Conservation (phyloP, 495 filamentous ascomycete species). For the Penicillium manginii region DNA sequence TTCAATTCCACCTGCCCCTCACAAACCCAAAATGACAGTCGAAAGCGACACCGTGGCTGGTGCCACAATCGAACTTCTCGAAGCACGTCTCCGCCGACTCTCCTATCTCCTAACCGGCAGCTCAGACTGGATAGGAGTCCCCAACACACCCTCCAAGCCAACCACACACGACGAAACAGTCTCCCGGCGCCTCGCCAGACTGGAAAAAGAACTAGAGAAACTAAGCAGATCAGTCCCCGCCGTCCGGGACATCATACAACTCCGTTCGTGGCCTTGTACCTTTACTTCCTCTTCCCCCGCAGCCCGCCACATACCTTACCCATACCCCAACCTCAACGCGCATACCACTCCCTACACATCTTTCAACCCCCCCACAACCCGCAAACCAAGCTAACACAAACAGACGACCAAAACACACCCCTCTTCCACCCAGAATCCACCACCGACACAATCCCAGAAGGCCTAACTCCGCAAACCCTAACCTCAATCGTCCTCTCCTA, state of each 20-base stretch:
- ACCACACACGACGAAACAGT: constrained; percentile 46
- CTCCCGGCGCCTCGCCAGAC: constrained; percentile 58
- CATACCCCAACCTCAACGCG: neutral
- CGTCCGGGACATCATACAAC: constrained; percentile 53
- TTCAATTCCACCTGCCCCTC: neutral
- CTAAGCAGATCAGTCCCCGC: constrained; percentile 51
- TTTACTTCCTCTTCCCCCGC: neutral
- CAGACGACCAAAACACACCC: constrained; percentile 61
- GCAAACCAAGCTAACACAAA: neutral
- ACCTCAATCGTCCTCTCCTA: constrained; percentile 75
- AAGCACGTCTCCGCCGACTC: constrained; percentile 72
- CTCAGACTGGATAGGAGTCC: constrained; percentile 44
- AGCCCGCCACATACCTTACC: no score
- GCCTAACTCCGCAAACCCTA: constrained; percentile 47
- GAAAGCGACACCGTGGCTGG: constrained; percentile 45
- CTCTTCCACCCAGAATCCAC: constrained; percentile 54
- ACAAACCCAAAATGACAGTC: constrained; percentile 34
- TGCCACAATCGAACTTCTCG: constrained; percentile 74
- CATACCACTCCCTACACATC: no score
- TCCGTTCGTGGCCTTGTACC: constrained; percentile 39
- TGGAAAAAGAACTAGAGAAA: constrained; percentile 63
- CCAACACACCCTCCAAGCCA: constrained; percentile 44
- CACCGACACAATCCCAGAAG: constrained; percentile 41
- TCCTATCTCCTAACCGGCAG: constrained; percentile 74
- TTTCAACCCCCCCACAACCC: no score